Conservation (phyloP, 1,139 yeast species). For the Pichia sp. region DNA sequence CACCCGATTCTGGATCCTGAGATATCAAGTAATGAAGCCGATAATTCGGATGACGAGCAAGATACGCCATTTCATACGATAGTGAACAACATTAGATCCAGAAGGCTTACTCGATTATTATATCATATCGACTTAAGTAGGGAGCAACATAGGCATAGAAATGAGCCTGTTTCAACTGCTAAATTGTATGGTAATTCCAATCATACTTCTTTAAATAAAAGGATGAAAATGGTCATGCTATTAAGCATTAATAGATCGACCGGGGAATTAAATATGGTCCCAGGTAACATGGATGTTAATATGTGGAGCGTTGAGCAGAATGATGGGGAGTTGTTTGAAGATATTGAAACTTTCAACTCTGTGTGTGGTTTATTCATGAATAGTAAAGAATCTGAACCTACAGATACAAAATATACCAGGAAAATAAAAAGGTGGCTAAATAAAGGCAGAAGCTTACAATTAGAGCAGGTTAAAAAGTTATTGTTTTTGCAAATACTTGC, state of each 20-base stretch:
- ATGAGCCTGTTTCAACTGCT: constrained; percentile 17
- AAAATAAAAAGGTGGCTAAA: constrained; percentile 10
- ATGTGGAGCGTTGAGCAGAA: constrained; percentile 26
- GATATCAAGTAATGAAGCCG: constrained; percentile 12
- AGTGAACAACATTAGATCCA: constrained; percentile 21
- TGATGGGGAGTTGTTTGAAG: constrained; percentile 24
- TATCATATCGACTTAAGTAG: constrained; percentile 18
- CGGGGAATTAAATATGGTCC: constrained; percentile 24
- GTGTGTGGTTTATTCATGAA: constrained; percentile 16
- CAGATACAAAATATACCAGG: not conserved
- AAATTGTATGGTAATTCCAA: constrained; percentile 15
- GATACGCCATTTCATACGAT: constrained; percentile 17
- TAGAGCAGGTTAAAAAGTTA: constrained; percentile 16
- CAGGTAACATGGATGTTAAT: constrained; percentile 25
- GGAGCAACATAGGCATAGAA: constrained; percentile 20
- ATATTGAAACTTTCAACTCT: constrained; percentile 18
- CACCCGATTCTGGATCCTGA: constrained; percentile 7
- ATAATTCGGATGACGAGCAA: constrained; percentile 17
- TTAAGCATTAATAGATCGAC: constrained; percentile 23
- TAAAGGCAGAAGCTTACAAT: constrained; percentile 6
- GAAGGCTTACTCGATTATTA: constrained; percentile 21
- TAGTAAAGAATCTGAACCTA: not conserved
- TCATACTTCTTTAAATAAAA: constrained; percentile 6
- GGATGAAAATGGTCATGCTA: constrained; percentile 18
- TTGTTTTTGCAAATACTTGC: constrained; percentile 19